Conservation (phyloP, 139 green algal genomes). For the Spirogloea muscicola region DNA sequence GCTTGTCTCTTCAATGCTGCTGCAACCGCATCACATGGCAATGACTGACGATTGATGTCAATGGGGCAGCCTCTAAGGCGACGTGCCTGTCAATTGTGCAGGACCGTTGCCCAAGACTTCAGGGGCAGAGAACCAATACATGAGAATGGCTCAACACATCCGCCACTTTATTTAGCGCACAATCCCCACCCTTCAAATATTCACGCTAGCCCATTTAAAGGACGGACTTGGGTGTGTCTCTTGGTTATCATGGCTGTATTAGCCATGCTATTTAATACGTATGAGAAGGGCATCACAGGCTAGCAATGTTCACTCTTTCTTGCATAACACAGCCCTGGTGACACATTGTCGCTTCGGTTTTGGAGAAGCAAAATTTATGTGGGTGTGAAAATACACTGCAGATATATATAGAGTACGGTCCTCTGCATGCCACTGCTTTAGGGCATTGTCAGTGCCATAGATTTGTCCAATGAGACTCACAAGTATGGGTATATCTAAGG, state of each 20-base stretch:
- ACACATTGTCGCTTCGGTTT: not conserved
- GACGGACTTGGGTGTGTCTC: constrained; percentile 8
- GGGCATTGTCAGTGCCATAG: no score
- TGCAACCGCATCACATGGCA: constrained; percentile 6
- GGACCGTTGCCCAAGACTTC: not conserved
- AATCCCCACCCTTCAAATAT: constrained; percentile 27
- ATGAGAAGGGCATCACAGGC: no score
- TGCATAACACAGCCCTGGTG: not conserved
- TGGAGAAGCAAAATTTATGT: not conserved
- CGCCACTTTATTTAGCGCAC: no score
- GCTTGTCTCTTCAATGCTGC: not conserved
- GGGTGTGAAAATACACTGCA: not conserved
- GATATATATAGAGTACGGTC: not conserved
- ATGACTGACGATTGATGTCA: constrained; percentile 10
- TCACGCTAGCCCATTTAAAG: constrained; percentile 29
- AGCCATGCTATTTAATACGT: constrained; percentile 24
- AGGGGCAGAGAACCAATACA: not conserved
- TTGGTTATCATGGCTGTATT: constrained; percentile 18
- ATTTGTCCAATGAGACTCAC: not conserved
- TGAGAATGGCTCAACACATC: not conserved
- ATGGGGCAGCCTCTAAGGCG: not conserved
- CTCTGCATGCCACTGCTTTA: no score
- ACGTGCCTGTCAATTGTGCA: not conserved
- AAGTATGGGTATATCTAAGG: no score
- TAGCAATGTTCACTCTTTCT: not conserved